These are phyloP conservation scores for Nicotiana knightiana DNA, from an alignment of 257 asterid genomes.

Conservation along the genomic window DNA sequence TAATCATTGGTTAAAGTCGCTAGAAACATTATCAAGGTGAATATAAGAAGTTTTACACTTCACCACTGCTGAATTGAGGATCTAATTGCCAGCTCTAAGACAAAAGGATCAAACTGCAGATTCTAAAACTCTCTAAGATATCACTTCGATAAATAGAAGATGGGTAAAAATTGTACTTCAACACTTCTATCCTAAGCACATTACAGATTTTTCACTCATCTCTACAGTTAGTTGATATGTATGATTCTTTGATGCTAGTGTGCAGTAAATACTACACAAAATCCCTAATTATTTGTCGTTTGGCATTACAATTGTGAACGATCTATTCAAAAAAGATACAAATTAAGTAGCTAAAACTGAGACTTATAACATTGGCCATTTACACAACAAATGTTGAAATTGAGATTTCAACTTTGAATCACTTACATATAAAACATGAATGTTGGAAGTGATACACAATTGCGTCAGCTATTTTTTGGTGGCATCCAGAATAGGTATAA, in stretches of 20 bases:
- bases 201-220: no score
- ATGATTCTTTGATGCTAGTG: no score
- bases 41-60: not conserved
- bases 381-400: no score
- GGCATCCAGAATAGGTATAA: slow-evolving; percentile 76
- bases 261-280: no score
- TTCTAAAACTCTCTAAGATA: not conserved
- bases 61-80: not conserved
- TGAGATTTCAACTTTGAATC: no score
- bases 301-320: no score
- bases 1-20: not conserved
- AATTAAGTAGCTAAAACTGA: no score
- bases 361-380: no score
- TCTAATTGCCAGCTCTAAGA: not conserved
- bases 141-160: not conserved
- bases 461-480: slow-evolving; percentile 87
- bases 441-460: slow-evolving; percentile 91
- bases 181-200: no score
- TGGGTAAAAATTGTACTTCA: not conserved
- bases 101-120: not conserved
- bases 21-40: not conserved
- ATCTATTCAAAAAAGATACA: no score
- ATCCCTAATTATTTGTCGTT: no score
- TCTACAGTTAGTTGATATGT: no score
- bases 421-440: slow-evolving; percentile 40